Evolutionary conservation across 2,329 filamentous ascomycete genomes (phyloP), one percentile per base, ranked within the genome.

Genomic region (Monascus ruber): DNA sequence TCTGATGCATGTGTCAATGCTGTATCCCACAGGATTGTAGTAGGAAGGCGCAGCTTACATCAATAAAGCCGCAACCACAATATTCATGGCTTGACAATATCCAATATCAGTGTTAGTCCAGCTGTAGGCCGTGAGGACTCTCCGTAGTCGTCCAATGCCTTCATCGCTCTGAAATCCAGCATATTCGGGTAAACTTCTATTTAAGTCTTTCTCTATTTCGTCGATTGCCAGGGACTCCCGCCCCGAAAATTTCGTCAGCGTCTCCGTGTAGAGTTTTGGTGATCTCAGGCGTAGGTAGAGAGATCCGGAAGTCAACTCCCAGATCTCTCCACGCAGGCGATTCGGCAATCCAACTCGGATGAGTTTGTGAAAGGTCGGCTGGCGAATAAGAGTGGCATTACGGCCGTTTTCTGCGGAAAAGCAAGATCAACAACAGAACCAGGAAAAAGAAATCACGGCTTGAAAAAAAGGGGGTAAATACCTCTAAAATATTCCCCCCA

Each of bases 41-140:
- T 37, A 8, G 24, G 24, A 24, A 10, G 31, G 31, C 35, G 33
- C 24, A 11, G 65, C 73, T 48, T 68, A 80, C 71, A 98, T 98
- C 51, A 98, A 74, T 42, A 98, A 69, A n/a, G 91, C 91, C 11
- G 91, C 91, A 39, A 95, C 89, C 28, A 98, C 91, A 51, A 98
- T 98, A 62, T 98, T 98, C 91, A 98, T 98, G 45, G 91, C 91
- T 65, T 98, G 91, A 62, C 91, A 98, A 64, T 98, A 98, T 49
- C 91, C 91, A 40, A 98, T 88, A 48, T 95, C 87, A 38, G 85
- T 76, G 54, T 98, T 91, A 36, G 82, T 85, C 91, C 91, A 98
- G 65, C 88, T 95, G 68, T 98, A 98, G 4, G 91, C 91, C 1
- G 89, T 96, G 40, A 98, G 72, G 31, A 98, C 91, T 42, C 89